A percentile compares a stretch with the other conserved stretches of the same genome.
Conservation (phyloP, 345 rosid genomes). For the Citrus hindsii region DNA sequence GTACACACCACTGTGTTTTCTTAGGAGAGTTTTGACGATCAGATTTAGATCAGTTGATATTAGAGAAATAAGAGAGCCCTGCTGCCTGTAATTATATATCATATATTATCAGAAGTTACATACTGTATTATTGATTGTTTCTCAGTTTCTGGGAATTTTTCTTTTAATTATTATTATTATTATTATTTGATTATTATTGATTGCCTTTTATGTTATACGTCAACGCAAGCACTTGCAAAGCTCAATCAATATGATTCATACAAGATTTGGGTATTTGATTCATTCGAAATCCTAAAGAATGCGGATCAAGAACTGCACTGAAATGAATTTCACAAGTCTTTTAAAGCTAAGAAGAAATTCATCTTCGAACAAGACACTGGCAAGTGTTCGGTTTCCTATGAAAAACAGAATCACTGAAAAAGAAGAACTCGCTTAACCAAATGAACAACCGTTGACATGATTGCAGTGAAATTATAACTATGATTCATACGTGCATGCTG, state of each 20-base stretch:
- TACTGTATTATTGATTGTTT: background rate
- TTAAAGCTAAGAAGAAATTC: no score
- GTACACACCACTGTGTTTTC: no score
- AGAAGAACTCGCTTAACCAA: no score
- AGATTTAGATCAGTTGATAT: background rate
- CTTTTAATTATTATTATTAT: no score
- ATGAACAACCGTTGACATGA: no score
- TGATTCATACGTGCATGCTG: background rate
- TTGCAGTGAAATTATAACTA: no score
- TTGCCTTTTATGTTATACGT: background rate
- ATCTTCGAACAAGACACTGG: no score
- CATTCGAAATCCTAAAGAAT: no score
- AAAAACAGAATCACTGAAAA: no score
- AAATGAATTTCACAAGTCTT: no score
- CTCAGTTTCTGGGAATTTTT: slow-evolving; percentile 1
- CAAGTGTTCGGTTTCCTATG: no score
- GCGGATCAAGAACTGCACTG: no score
- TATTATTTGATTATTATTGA: background rate
- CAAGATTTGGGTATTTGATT: background rate
- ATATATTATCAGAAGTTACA: background rate
- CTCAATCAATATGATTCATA: background rate
- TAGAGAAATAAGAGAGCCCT: slow-evolving; percentile 6
- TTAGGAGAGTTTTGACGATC: slow-evolving; percentile 9
- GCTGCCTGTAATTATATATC: slow-evolving; percentile 5
- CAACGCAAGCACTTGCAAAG: background rate